Conservation (phyloP, 176 grass and related monocot genomes). For the Raddia guianensis region DNA sequence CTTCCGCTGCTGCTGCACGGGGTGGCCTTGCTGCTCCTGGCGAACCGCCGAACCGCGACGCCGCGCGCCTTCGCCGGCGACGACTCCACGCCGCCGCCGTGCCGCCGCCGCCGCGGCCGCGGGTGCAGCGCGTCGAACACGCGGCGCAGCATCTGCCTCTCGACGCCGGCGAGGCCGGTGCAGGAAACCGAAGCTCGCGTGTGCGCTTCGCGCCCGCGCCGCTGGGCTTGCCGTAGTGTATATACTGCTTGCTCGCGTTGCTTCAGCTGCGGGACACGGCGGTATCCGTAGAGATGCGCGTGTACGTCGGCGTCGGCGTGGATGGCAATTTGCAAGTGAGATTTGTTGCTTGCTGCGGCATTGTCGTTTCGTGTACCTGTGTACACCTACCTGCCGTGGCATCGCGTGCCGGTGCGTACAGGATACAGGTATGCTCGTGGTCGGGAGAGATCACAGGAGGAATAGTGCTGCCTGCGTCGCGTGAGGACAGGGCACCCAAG, state of each 20-base stretch:
- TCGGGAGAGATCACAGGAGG: too few species aligned
- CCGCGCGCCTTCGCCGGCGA: constrained; percentile 42
- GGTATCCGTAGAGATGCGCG: background rate
- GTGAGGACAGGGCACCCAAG: background rate
- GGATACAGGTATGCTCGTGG: too few species aligned
- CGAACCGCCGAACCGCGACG: constrained; percentile 45
- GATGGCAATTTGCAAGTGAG: background rate
- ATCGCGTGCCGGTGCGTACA: too few species aligned
- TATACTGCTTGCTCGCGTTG: background rate
- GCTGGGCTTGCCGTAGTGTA: constrained; percentile 24
- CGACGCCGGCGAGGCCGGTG: background rate
- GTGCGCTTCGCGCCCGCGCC: background rate
- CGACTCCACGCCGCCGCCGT: constrained; percentile 1
- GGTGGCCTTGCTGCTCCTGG: background rate
- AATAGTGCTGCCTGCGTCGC: too few species aligned
- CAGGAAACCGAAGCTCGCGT: background rate
- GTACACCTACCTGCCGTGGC: background rate
- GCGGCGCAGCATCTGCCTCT: constrained; percentile 46
- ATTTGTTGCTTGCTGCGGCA: background rate
- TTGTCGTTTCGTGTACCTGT: background rate
- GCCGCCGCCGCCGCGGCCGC: constrained; percentile 49
- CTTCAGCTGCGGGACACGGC: constrained; percentile 2
- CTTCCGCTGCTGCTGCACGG: background rate
- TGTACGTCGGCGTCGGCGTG: background rate
- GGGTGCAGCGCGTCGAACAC: constrained; percentile 52